Base-by-base conservation (phyloP, 1,284 basidiomycete species). In the Chalciporus sp. region DNA sequence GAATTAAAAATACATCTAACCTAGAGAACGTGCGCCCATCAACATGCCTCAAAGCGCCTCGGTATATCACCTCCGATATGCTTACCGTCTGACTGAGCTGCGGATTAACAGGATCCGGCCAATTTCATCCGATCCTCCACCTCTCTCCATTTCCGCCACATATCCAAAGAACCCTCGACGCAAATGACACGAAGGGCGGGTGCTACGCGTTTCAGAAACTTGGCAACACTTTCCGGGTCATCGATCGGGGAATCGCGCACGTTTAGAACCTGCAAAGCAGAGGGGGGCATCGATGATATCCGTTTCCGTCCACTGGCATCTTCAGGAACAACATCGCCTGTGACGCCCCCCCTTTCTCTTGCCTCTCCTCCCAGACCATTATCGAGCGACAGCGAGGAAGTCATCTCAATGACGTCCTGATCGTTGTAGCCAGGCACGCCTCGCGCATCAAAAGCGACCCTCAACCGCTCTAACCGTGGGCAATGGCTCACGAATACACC, bases 61-160 rank as follows among this genome's bases (percentile, higher is more conserved):
- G 4, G n/a, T 37, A 11, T 11, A 37, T 9, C n/a, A 17, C 35
- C 17, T 37, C 35, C 35, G 9, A 6, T 37, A 4, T 17, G n/a
- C 35, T 37, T 37, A 37, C 35, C 35, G 35, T 37, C 35, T 4
- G 17, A 17, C 33, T 14, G n/a, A 37, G 17, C 35, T 9, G n/a
- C 5, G n/a, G 35, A n/a, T 11, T 44, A 56, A 40, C 39, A 49
- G 12, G 51, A 20, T 20, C 43, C 55, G 1, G 31, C 39, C 52
- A 57, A 42, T 37, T 56, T 66, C 58, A 69, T 69, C 33, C 53
- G 51, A 26, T 66, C 55, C 37, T 67, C 69, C 29, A 67, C 65
- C 8, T 68, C 67, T 37, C 64, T 54, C 65, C 65, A 67, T 17
- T 55, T 71, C 17, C 45, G 58, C 67, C 64, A 70, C 45, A 63